phyloP scores from a whole-genome alignment of 768 basidiomycete genomes.

The Chiua virens region DNA sequence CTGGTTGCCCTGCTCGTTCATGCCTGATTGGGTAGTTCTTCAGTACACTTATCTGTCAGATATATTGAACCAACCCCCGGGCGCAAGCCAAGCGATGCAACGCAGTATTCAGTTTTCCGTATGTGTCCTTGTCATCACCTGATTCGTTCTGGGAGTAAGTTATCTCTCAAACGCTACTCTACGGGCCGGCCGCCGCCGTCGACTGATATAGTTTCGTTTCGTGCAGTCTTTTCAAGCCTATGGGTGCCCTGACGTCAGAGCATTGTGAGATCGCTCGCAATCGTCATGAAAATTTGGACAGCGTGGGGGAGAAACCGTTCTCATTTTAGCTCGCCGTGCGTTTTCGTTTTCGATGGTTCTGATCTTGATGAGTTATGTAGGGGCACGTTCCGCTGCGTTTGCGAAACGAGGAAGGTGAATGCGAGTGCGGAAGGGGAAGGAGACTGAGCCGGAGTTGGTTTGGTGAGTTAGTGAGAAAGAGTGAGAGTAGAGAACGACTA shows the following conservation, averaged over 20 bases:
- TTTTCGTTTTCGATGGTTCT: neutral
- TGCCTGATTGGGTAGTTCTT: neutral
- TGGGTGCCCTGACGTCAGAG: conserved; percentile 82
- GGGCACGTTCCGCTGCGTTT: too few relatives aligned
- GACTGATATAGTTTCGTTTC: neutral
- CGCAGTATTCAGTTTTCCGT: conserved; percentile 93
- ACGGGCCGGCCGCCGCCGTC: too few relatives aligned
- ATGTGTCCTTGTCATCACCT: conserved; percentile 47
- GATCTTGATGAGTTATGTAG: conserved; percentile 7
- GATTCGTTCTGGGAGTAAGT: conserved; percentile 73
- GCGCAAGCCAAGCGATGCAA: conserved; percentile 94
- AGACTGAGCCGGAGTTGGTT: too few relatives aligned
- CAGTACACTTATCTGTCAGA: conserved; percentile 90
- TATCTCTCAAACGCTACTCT: neutral
- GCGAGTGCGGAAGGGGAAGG: too few relatives aligned
- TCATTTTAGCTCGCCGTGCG: conserved; percentile 81
- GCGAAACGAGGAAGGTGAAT: too few relatives aligned
- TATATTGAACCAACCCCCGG: conserved; percentile 88
- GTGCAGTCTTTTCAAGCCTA: conserved; percentile 74
- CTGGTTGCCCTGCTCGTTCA: neutral
- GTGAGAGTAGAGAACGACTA: too few relatives aligned
- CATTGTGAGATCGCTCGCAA: conserved; percentile 73
- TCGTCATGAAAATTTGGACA: conserved; percentile 71
- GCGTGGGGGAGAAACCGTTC: conserved; percentile 86
- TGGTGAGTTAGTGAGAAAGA: too few relatives aligned